These are phyloP conservation scores for Prunus salicina DNA, from an alignment of 306 rosid genomes.

Conservation along the genomic window DNA sequence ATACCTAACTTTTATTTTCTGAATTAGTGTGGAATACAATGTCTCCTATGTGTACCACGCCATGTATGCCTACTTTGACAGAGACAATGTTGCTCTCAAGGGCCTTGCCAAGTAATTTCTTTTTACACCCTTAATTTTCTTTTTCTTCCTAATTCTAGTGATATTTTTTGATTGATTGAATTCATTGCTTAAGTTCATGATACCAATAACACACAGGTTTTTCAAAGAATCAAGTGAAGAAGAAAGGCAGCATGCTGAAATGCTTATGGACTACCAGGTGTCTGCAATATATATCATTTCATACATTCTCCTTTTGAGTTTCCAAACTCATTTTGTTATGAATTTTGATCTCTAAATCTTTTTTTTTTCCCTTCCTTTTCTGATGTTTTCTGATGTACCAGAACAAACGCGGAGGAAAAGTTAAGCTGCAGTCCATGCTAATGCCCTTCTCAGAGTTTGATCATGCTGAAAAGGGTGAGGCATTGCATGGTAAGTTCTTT, in stretches of 20 bases:
- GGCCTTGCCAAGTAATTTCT: slow-evolving; percentile 40
- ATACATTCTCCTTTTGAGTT: background rate
- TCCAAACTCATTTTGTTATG: background rate
- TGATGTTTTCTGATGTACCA: slow-evolving; percentile 9
- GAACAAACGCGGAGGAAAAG: slow-evolving; percentile 44
- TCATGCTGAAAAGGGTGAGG: slow-evolving; percentile 40
- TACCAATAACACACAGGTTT: slow-evolving; percentile 13
- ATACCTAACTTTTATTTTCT: background rate
- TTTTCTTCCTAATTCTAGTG: background rate
- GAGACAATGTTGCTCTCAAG: slow-evolving; percentile 47
- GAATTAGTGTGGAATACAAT: slow-evolving; percentile 37
- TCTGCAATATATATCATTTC: background rate
- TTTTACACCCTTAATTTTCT: background rate
- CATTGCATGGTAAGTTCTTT: slow-evolving; percentile 35
- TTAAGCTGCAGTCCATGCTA: slow-evolving; percentile 31
- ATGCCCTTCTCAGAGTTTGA: slow-evolving; percentile 40
- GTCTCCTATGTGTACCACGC: slow-evolving; percentile 42
- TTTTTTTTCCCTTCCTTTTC: background rate
- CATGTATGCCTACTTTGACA: slow-evolving; percentile 39
- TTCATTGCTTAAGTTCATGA: background rate
- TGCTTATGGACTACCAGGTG: slow-evolving; percentile 42
- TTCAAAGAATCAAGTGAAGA: slow-evolving; percentile 42
- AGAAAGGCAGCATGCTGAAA: slow-evolving; percentile 42
- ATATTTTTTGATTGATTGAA: background rate
- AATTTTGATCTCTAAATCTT: background rate